Conservation (phyloP, 306 rosid genomes). For the Prosopis cineraria region DNA sequence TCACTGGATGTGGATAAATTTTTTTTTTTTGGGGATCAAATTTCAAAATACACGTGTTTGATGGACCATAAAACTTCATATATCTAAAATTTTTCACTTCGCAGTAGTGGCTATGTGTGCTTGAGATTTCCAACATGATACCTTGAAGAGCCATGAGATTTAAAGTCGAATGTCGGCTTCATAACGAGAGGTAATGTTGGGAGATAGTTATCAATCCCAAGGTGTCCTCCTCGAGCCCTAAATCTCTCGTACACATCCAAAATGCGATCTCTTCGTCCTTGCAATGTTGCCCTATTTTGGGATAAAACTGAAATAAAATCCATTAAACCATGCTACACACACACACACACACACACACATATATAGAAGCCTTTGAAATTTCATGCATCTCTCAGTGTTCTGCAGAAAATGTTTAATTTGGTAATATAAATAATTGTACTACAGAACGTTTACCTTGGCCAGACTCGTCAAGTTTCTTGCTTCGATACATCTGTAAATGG, state of each 20-base stretch:
- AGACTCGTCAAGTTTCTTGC: constrained; percentile 82
- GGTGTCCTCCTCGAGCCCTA: constrained; percentile 37
- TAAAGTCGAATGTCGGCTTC: constrained; percentile 37
- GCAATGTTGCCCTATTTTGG: constrained; percentile 40
- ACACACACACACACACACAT: too few species aligned
- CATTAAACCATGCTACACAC: background rate
- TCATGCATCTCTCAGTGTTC: background rate
- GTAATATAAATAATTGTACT: too few species aligned
- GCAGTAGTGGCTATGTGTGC: background rate
- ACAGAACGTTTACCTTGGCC: too few species aligned
- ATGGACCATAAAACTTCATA: too few species aligned
- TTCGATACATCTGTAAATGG: constrained; percentile 96
- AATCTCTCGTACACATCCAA: constrained; percentile 51
- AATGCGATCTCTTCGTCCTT: constrained; percentile 48
- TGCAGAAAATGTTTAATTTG: background rate
- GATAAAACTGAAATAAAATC: constrained; percentile 56
- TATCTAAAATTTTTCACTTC: background rate
- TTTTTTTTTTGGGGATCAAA: too few species aligned
- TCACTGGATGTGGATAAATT: too few species aligned
- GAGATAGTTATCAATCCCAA: constrained; percentile 38
- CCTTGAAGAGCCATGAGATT: constrained; percentile 52
- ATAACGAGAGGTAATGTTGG: constrained; percentile 34
- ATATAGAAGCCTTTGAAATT: background rate
- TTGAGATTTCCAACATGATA: constrained; percentile 11
- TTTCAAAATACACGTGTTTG: too few species aligned